Conservation (phyloP, 2,329 filamentous ascomycete species). For the Fusarium mangiferae region DNA sequence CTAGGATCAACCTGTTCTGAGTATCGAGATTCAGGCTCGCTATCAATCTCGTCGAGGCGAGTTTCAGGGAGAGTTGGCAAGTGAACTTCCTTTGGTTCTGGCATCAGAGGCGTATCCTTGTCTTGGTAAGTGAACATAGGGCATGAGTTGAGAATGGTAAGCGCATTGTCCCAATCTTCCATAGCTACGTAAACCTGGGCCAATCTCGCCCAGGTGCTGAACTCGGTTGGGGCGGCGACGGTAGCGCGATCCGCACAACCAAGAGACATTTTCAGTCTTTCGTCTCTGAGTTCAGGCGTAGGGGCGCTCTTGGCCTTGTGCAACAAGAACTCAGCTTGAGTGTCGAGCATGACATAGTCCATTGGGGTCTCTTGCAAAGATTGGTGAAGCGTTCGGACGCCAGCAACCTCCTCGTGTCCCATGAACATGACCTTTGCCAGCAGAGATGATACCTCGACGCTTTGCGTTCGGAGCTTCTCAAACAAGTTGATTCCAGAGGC, state of each 20-base stretch:
- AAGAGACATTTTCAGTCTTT: constrained; percentile 84
- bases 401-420: constrained; percentile 97
- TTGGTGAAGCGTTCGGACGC: constrained; percentile 86
- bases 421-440: constrained; percentile 91
- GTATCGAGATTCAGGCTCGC: constrained; percentile 83
- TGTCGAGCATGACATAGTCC: constrained; percentile 96
- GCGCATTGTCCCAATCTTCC: constrained; percentile 96
- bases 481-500: constrained; percentile 97
- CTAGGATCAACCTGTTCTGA: constrained; percentile 89
- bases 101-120: constrained; percentile 95
- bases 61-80: constrained; percentile 90
- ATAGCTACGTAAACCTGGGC: constrained; percentile 93
- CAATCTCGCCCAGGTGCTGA: constrained; percentile 93
- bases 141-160: constrained; percentile 96
- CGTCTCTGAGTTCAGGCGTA: constrained; percentile 65
- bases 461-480: constrained; percentile 90
- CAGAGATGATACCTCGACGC: constrained; percentile 93
- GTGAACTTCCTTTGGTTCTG: constrained; percentile 87
- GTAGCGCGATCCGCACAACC: constrained; percentile 95
- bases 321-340: constrained; percentile 91
- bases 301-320: constrained; percentile 76
- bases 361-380: constrained; percentile 92
- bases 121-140: constrained; percentile 99
- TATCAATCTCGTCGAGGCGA: constrained; percentile 94
- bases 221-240: constrained; percentile 94